These are phyloP conservation scores for Acidomyces sp. DNA, from an alignment of 495 filamentous ascomycete species.

Conservation along the genomic window DNA sequence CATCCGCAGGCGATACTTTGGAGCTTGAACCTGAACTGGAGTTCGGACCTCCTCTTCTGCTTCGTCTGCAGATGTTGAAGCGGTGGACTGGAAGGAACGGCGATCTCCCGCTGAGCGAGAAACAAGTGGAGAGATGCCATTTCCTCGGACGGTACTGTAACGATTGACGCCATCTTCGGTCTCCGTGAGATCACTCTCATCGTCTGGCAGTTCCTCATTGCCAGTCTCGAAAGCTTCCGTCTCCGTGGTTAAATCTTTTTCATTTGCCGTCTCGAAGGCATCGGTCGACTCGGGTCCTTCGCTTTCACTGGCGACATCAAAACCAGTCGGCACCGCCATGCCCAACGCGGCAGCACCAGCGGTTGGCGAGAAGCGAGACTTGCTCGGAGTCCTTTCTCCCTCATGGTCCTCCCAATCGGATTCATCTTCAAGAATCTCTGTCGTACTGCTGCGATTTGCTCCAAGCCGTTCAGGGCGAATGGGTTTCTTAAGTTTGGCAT, in stretches of 20 bases:
- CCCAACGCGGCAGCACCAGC: slow-evolving; percentile 33
- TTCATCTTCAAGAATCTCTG: slow-evolving; percentile 61
- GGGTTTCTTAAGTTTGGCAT: slow-evolving; percentile 58
- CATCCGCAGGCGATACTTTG: slow-evolving; percentile 46
- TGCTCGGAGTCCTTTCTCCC: slow-evolving; percentile 38
- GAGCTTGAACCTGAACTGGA: slow-evolving; percentile 46
- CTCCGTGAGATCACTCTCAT: slow-evolving; percentile 74
- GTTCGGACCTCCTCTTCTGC: slow-evolving; percentile 53
- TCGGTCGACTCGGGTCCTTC: slow-evolving; percentile 60
- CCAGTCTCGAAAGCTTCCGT: slow-evolving; percentile 93
- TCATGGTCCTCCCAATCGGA: slow-evolving; percentile 84
- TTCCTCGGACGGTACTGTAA: slow-evolving; percentile 3
- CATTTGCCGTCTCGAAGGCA: slow-evolving; percentile 73
- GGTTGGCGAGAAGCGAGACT: slow-evolving; percentile 21
- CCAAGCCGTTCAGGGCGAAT: slow-evolving; percentile 61
- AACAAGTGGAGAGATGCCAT: slow-evolving; percentile 26
- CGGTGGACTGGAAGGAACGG: slow-evolving; percentile 70
- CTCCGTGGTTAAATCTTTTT: slow-evolving; percentile 60
- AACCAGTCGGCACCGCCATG: slow-evolving; percentile 37
- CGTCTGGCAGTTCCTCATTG: slow-evolving; percentile 64
- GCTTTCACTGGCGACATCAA: slow-evolving; percentile 36
- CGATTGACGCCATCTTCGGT: slow-evolving; percentile 46
- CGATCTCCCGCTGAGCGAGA: slow-evolving; percentile 42
- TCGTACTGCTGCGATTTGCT: slow-evolving; percentile 56
- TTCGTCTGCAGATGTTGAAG: slow-evolving; percentile 76